Percentiles rank a stretch among this genome's conserved stretches.
Conservation (phyloP, 768 basidiomycete genomes). For the Pleurotus salmoneostramineus region DNA sequence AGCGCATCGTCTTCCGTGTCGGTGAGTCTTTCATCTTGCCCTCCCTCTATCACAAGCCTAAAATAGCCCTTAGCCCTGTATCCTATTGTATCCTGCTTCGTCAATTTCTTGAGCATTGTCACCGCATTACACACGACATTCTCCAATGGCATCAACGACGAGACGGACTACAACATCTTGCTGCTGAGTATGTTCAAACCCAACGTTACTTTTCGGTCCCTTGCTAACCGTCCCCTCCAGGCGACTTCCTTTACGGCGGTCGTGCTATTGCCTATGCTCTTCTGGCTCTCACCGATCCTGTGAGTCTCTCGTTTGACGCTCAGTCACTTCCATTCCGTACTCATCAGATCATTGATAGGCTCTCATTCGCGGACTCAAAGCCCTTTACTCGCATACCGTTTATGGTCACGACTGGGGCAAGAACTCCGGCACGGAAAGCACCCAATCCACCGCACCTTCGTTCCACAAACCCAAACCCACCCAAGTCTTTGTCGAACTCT, state of each 20-base stretch:
- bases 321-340: neutral
- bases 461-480: too few species aligned
- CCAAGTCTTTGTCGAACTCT: too few species aligned
- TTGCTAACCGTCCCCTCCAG: neutral
- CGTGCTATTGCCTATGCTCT: constrained; percentile 12
- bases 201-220: neutral
- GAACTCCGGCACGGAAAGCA: too few species aligned
- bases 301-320: neutral
- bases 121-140: constrained; percentile 2
- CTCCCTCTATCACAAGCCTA: neutral
- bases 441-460: too few species aligned
- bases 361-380: neutral
- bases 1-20: constrained; percentile 9
- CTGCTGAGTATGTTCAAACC: neutral
- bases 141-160: constrained; percentile 5
- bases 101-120: constrained; percentile 8
- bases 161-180: constrained; percentile 1
- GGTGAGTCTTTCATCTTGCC: constrained; percentile 3
- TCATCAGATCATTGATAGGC: too few species aligned
- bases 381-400: neutral
- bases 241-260: constrained; percentile 13
- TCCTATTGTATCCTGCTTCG: constrained; percentile 6
- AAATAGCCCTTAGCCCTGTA: constrained; percentile 3
- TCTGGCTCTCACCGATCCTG: constrained; percentile 12
- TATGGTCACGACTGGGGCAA: too few species aligned